Evolutionary conservation across 768 basidiomycete species (phyloP).

Genomic region (Leucocoprinus birnbaumii): DNA sequence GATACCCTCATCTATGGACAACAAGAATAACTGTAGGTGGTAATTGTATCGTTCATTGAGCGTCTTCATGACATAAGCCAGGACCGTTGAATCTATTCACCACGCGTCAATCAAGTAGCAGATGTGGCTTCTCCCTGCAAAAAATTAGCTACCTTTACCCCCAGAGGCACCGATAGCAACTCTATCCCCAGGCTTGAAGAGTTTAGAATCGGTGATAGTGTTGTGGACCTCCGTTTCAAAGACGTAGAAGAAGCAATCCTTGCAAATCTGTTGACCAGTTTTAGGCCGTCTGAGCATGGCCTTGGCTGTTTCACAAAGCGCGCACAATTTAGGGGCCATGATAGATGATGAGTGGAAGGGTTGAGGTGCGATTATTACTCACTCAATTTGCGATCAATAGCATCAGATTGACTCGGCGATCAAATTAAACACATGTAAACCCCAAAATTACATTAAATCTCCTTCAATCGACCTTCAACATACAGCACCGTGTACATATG

Average conservation of each 20-base stretch:
- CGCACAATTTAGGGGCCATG: slow-evolving; percentile 84
- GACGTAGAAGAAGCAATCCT: slow-evolving; percentile 92
- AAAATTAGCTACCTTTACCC: slow-evolving; percentile 74
- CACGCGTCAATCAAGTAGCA: slow-evolving; percentile 9
- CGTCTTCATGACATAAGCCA: slow-evolving; percentile 95
- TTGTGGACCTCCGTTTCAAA: slow-evolving; percentile 99
- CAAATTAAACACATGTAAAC: slow-evolving; percentile 6
- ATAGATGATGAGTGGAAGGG: background rate
- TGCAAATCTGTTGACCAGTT: slow-evolving; percentile 96
- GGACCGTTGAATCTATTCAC: slow-evolving; percentile 86
- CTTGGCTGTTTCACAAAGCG: slow-evolving; percentile 67
- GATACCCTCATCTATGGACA: slow-evolving; percentile 98
- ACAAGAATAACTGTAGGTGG: slow-evolving; percentile 83
- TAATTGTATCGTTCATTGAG: slow-evolving; percentile 94
- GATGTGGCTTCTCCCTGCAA: background rate
- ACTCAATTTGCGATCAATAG: background rate
- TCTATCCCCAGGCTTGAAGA: slow-evolving; percentile 87
- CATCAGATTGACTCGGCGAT: slow-evolving; percentile 7
- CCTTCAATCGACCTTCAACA: background rate
- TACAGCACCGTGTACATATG: no score
- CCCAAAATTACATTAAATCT: background rate
- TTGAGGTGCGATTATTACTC: background rate
- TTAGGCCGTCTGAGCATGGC: slow-evolving; percentile 95
- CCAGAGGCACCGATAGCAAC: slow-evolving; percentile 99
- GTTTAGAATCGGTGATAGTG: slow-evolving; percentile 77